Evolutionary conservation across 1,284 basidiomycete genomes (phyloP).

Genomic region (Cryptococcus jaspeensis): DNA sequence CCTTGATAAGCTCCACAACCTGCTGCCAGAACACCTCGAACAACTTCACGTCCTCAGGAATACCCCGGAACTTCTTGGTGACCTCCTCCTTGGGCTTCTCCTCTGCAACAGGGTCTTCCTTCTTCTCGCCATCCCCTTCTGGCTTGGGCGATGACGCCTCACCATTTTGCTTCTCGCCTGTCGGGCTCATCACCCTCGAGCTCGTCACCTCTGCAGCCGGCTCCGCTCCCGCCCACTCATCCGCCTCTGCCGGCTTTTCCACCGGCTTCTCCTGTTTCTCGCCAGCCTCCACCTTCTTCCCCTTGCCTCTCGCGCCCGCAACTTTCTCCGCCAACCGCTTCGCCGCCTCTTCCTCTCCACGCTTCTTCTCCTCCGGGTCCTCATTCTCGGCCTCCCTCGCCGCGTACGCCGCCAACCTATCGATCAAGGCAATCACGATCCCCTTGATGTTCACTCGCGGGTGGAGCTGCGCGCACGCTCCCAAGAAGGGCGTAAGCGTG

Average conservation of each 20-base stretch:
- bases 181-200: not conserved
- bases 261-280: conserved; percentile 17
- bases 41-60: conserved; percentile 85
- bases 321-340: conserved; percentile 80
- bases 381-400: conserved; percentile 91
- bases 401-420: conserved; percentile 89
- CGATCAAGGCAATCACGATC: conserved; percentile 93
- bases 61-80: conserved; percentile 68
- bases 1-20: conserved; percentile 94
- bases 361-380: conserved; percentile 84
- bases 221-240: conserved; percentile 28
- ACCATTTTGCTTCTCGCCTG: conserved; percentile 16
- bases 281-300: conserved; percentile 39
- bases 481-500: conserved; percentile 85
- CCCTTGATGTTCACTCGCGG: conserved; percentile 95
- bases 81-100: conserved; percentile 22
- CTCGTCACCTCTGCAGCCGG: conserved; percentile 16
- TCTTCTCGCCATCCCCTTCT: conserved; percentile 18
- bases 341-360: conserved; percentile 86
- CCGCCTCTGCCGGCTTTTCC: conserved; percentile 40
- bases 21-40: conserved; percentile 99
- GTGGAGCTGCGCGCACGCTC: conserved; percentile 88
- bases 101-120: conserved; percentile 12
- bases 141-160: conserved; percentile 6
- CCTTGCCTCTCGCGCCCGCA: conserved; percentile 57